Evolutionary conservation across 805 yeast genomes (phyloP).

Genomic region (Candida tallmaniae): DNA sequence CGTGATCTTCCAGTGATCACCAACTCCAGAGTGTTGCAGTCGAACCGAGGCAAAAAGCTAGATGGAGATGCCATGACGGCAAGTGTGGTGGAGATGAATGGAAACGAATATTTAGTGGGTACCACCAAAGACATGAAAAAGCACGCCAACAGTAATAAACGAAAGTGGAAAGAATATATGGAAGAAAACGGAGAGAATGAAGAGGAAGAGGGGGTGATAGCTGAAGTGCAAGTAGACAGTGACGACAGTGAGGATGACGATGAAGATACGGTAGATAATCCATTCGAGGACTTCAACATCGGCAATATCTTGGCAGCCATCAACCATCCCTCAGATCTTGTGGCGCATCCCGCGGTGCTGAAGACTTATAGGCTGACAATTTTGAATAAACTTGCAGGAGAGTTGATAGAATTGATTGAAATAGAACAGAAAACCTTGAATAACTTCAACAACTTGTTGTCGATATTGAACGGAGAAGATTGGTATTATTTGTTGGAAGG

Average conservation of each 20-base stretch:
- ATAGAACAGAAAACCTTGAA: conserved; percentile 77
- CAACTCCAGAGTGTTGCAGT: conserved; percentile 8
- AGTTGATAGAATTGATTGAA: conserved; percentile 74
- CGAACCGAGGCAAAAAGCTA: conserved; percentile 33
- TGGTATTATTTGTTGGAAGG: conserved; percentile 62
- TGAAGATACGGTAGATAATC: conserved; percentile 18
- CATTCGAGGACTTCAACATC: conserved; percentile 26
- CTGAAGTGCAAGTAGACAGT: conserved; percentile 11
- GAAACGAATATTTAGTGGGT: conserved; percentile 29
- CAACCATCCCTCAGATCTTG: conserved; percentile 73
- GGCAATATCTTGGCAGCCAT: conserved; percentile 68
- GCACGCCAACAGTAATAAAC: conserved; percentile 23
- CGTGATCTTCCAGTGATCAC: conserved; percentile 10
- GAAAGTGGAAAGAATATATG: conserved; percentile 30
- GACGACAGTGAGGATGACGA: conserved; percentile 12
- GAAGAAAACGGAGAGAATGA: conserved; percentile 13
- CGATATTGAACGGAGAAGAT: conserved; percentile 83
- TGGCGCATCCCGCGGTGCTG: conserved; percentile 63
- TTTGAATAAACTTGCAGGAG: conserved; percentile 54
- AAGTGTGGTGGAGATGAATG: conserved; percentile 38
- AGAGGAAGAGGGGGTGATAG: conserved; percentile 1
- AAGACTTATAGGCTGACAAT: conserved; percentile 57
- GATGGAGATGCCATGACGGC: conserved; percentile 18
- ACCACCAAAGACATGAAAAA: conserved; percentile 32
- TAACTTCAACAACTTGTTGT: conserved; percentile 65